Base-by-base conservation (phyloP, 2,329 filamentous ascomycete species). In the Daldinia sp. region DNA sequence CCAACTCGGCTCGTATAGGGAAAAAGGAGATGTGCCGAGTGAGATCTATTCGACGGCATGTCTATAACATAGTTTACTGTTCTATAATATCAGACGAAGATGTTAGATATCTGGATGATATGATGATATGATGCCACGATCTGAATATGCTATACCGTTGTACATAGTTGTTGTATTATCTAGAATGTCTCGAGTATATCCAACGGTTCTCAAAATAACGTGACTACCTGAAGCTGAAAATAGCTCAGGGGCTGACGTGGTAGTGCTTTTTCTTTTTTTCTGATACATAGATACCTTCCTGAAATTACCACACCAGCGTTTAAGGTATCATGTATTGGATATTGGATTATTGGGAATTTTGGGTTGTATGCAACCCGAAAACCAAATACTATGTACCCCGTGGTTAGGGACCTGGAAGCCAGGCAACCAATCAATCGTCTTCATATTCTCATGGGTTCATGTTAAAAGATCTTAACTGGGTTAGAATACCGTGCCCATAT, bases 201-300 rank as follows among this genome's bases (percentile, higher is more conserved):
- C 37, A 39, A n/a, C 49, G 17, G 52, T 48, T 27, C 32, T 19
- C 3, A 27, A n/a, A 11, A 35, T 35, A 50, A 39, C 29, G 34
- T 30, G 17, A 56, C 39, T 29, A 27, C 45, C 41, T 27, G 49
- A 37, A 51, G 56, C 60, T 63, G 63, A 66, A 66, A 63, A 66
- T 63, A 53, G 37, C 52, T 63, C 59, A 66, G 63, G 63, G 63
- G 63, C 45, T 58, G 48, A 43, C 34, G 34, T 34, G 17, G 15
- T 30, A 35, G 11, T n/a, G n/a, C n/a, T n/a, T n/a, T n/a, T n/a
- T n/a, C n/a, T n/a, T n/a, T n/a, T n/a, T n/a, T 15, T 50, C 17
- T 54, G 55, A 63, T 66, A 66, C 60, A 58, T 57, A 53, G 52
- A 23, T 63, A 66, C 63, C 56, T 66, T 60, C 60, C 52, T 39